Evolutionary conservation across 805 yeast species (phyloP).

Genomic region (Yamadazyma sp.): DNA sequence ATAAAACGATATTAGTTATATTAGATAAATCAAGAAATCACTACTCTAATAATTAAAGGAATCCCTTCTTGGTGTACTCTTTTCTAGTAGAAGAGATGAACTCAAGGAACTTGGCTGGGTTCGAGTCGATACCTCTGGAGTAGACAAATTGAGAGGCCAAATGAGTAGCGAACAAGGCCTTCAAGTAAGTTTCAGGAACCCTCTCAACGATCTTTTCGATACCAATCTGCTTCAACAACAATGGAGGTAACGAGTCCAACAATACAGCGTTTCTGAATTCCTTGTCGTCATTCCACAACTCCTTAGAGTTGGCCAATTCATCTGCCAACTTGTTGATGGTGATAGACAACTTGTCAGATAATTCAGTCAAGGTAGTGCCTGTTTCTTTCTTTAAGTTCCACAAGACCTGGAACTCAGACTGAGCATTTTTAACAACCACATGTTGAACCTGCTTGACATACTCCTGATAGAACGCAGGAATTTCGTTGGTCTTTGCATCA

Average conservation of each 20-base stretch:
- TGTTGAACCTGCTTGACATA: constrained; percentile 84
- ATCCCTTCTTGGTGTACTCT: constrained; percentile 33
- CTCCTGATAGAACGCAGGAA: constrained; percentile 74
- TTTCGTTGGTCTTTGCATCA: constrained; percentile 47
- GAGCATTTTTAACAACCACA: constrained; percentile 74
- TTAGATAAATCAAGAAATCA: no score
- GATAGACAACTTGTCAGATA: constrained; percentile 80
- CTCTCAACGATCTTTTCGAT: constrained; percentile 66
- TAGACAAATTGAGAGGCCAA: constrained; percentile 85
- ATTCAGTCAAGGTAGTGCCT: constrained; percentile 60
- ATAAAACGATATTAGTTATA: no score
- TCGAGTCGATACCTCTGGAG: constrained; percentile 74
- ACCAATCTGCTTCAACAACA: constrained; percentile 64
- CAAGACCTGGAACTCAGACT: constrained; percentile 79
- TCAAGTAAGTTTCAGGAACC: constrained; percentile 85
- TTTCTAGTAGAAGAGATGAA: constrained; percentile 60
- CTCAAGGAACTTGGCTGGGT: constrained; percentile 75
- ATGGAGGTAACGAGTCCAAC: constrained; percentile 71
- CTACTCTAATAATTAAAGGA: constrained; percentile 21
- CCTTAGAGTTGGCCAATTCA: constrained; percentile 76
- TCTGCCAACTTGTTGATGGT: constrained; percentile 85
- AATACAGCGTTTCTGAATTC: constrained; percentile 76
- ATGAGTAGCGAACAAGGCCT: constrained; percentile 84
- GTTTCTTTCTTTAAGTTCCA: constrained; percentile 73
- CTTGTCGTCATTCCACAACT: constrained; percentile 80